Conservation (phyloP, 257 asterid species). For the Solanum rostratum region DNA sequence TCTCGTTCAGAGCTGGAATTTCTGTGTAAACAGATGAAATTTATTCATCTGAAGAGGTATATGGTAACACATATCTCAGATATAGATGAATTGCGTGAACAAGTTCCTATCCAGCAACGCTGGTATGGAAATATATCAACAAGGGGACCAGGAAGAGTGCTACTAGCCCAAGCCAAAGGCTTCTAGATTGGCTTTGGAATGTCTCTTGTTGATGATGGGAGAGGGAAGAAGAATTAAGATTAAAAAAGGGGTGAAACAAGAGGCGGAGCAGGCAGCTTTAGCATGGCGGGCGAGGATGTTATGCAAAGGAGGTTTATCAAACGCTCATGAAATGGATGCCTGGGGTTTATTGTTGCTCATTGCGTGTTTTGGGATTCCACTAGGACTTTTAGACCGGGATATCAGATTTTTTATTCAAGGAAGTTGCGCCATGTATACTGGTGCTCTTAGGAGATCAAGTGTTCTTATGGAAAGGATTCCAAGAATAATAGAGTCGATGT, state of each 20-base stretch:
- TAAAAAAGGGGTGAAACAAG: conserved; percentile 25
- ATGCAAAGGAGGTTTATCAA: conserved; percentile 49
- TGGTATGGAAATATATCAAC: conserved; percentile 55
- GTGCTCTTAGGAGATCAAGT: conserved; percentile 38
- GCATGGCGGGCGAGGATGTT: conserved; percentile 68
- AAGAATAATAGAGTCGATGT: conserved; percentile 46
- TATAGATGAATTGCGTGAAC: conserved; percentile 36
- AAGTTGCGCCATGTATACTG: conserved; percentile 46
- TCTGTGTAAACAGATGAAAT: conserved; percentile 46
- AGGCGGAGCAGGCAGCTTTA: conserved; percentile 46
- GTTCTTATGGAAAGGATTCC: conserved; percentile 41
- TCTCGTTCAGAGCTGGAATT: conserved; percentile 14
- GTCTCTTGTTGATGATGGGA: conserved; percentile 46
- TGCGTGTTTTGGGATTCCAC: conserved; percentile 61
- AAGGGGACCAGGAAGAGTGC: conserved; percentile 47
- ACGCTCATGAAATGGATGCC: conserved; percentile 55
- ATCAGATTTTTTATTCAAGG: conserved; percentile 41
- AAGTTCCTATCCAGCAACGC: conserved; percentile 44
- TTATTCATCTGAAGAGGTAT: conserved; percentile 47
- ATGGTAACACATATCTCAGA: conserved; percentile 25
- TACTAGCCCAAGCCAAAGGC: conserved; percentile 50
- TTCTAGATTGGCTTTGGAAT: conserved; percentile 60
- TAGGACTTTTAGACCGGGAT: conserved; percentile 34
- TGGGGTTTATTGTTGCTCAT: conserved; percentile 66
- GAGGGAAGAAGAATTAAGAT: conserved; percentile 9